phyloP scores from a whole-genome alignment of 768 basidiomycete genomes.

The Cystobasidiopsis lactophilus region DNA sequence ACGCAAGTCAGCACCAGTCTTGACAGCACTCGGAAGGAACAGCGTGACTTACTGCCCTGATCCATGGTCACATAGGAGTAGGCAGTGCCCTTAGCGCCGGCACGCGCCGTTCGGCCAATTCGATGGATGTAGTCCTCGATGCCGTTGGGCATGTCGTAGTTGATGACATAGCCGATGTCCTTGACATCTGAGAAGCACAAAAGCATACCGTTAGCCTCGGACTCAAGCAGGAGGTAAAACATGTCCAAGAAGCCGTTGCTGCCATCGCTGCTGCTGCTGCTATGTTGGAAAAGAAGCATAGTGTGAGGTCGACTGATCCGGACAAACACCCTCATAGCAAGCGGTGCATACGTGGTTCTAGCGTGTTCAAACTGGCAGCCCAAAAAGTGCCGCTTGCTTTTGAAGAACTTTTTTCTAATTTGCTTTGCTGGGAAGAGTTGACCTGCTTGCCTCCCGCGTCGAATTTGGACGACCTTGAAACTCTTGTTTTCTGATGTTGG shows the following conservation, averaged over 20 bases:
- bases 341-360: no score
- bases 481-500: no score
- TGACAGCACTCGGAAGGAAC: neutral
- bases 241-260: neutral
- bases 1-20: neutral
- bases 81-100: conserved; percentile 34
- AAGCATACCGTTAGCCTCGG: neutral
- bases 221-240: neutral
- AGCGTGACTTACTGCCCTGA: conserved; percentile 29
- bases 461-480: no score
- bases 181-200: conserved; percentile 60
- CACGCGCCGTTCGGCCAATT: conserved; percentile 60
- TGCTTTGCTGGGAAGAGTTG: no score
- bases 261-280: no score
- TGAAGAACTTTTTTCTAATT: no score
- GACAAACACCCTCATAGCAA: no score
- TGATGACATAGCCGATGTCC: conserved; percentile 89
- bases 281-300: no score
- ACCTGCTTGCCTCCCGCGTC: no score
- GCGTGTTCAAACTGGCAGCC: no score
- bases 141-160: conserved; percentile 67
- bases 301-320: no score
- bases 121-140: conserved; percentile 62
- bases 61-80: conserved; percentile 48
- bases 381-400: no score